Base-by-base conservation (phyloP, 805 yeast species). In the Blastobotrys parvus region DNA sequence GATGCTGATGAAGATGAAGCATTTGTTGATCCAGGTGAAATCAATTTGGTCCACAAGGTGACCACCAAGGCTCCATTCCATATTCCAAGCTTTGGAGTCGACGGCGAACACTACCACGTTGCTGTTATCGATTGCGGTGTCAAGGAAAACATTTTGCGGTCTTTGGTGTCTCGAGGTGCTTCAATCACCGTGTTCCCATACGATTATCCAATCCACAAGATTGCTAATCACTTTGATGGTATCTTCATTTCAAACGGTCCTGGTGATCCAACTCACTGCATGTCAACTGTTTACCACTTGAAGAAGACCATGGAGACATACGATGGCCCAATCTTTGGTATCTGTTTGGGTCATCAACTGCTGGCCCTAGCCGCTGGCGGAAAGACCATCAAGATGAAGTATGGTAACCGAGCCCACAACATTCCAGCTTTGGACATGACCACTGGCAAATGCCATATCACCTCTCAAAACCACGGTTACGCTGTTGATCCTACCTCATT, bases 351-450 rank as follows among this genome's bases (percentile, higher is more conserved):
- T 35, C 98, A 92, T 69, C 99, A 94, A 70, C 74, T 92, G 56
- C 74, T 92, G 53, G 96, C 97, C 7, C 74, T 90, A 50, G 98
- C 98, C 11, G 75, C 88, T 13, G 98, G 97, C 45, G 97, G 95
- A 25, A 79, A 80, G 59, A 92, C 98, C 38, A 63, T 82, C 58
- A 92, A 94, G 68, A 73, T 92, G 75, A 89, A 87, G 67, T 92
- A 89, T 63, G 99, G 99, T 68, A 92, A 92, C 75, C 82, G 98
- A 69, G 99, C 97, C 21, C 98, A 94, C 69, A 92, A 92, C 64
- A 94, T 94, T 51, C 98, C 99, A 45, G 94, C 95, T 11, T 74
- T 89, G 61, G 95, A 90, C 63, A 65, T 89, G 56, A 70, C 79
- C 42, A 83, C 94, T 25, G 97, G 97, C 45, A 81, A 83, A 61